Evolutionary conservation across 345 rosid species (phyloP), one percentile per base, ranked within the genome.

Genomic region (Salix suchowensis): DNA sequence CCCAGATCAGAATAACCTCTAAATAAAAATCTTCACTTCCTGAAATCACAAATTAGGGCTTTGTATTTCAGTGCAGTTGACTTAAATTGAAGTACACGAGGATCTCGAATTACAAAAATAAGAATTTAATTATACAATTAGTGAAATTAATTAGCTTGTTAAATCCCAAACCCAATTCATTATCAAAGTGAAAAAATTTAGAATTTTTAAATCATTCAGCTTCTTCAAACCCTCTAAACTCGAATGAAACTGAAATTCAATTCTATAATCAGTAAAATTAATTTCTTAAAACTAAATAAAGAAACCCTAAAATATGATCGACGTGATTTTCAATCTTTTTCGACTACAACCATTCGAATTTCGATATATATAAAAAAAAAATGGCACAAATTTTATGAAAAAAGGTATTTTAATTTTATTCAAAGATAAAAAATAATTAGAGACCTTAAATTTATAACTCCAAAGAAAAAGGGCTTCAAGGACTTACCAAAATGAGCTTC

Each of bases 401-500:
- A 42, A 42, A 42, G 3, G 14, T 42, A 10, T 11, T 42, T 42
- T 42, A 42, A 42, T 42, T 36, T 42, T 42, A 2, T 42, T 42
- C 46, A 11, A 42, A 42, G 46, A 42, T 42, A 42, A 42, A 42
- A 42, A 42, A 10, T 10, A 42, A 42, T 42, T 42, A 42, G 18
- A 81, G 46, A 42, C 46, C 14, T 11, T 11, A 42, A 10, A 42
- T 42, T 42, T 42, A 2, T 0, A 42, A 42, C 46, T 42, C 3
- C 39, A 68, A 15, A 4, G 30, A 72, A 32, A 9, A 16, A 11
- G 46, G 13, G 46, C 8, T 23, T 9, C 52, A 50, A 34, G 19
- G 21, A 82, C 89, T 73, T 55, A 91, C 92, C 85, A 76, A 73
- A 67, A 68, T 23, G 70, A 86, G 85, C 82, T 85, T 82, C 68